phyloP scores from a whole-genome alignment of 192 early-diverging fungal genomes.

The Pilobolus umbonatus region DNA sequence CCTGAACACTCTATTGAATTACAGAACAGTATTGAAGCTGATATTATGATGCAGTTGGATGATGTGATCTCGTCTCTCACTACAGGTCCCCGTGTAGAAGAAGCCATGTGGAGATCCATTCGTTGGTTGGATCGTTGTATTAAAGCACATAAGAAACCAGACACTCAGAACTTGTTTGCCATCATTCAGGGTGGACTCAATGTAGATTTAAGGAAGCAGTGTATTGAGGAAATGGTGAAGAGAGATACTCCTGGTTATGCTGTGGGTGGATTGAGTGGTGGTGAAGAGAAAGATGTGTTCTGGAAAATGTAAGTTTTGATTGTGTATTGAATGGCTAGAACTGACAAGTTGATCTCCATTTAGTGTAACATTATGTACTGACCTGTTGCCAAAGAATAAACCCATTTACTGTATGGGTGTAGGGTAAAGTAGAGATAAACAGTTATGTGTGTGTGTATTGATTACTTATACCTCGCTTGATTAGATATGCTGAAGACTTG shows the following conservation, averaged over 20 bases:
- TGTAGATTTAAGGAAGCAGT: slow-evolving; percentile 59
- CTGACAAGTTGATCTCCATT: too few relatives aligned
- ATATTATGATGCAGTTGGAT: slow-evolving; percentile 91
- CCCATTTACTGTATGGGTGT: slow-evolving; percentile 93
- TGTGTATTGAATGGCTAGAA: too few relatives aligned
- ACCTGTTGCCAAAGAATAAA: slow-evolving; percentile 72
- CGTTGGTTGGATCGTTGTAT: slow-evolving; percentile 87
- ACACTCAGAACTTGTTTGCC: slow-evolving; percentile 79
- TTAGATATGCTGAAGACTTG: slow-evolving; percentile 71
- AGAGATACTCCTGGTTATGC: slow-evolving; percentile 81
- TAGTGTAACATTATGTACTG: slow-evolving; percentile 70
- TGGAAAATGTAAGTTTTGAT: slow-evolving; percentile 66
- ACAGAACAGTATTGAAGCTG: slow-evolving; percentile 84
- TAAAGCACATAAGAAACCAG: slow-evolving; percentile 62
- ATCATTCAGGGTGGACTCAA: slow-evolving; percentile 87
- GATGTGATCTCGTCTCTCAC: slow-evolving; percentile 83
- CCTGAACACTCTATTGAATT: slow-evolving; percentile 83
- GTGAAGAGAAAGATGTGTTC: slow-evolving; percentile 81
- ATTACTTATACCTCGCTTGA: neutral
- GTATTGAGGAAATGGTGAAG: slow-evolving; percentile 73
- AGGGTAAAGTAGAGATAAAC: slow-evolving; percentile 38
- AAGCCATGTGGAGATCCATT: slow-evolving; percentile 86
- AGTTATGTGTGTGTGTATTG: neutral
- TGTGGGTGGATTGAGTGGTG: slow-evolving; percentile 82
- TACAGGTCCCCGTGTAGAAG: slow-evolving; percentile 77